Base-by-base conservation (phyloP, 306 rosid genomes). In the Urtica urens region DNA sequence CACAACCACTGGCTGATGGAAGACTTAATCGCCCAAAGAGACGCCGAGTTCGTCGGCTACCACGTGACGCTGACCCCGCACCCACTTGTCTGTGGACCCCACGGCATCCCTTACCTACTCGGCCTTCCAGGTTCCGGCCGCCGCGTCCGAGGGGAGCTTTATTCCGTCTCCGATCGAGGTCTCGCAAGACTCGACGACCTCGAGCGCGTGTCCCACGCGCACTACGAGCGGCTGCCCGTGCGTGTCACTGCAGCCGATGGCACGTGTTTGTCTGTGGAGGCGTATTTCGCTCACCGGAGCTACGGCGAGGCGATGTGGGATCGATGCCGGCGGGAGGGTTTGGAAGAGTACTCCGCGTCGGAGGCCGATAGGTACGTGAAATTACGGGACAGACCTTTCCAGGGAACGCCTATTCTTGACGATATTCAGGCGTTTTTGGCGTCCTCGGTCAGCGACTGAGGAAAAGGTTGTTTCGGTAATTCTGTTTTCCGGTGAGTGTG, bases 81-180 rank as follows among this genome's bases (percentile, higher is more conserved):
- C 59, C 93, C 96, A 0, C 78, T 87, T 0, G 74, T 87, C 2
- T 37, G 66, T 25, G 87, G 93, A n/a, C 76, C 78, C 49, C 55
- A 73, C 49, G 94, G 83, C 1, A 65, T 83, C 24, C 83, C 87
- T 0, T 87, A 75, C 60, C 74, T 87, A 5, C 71, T 87, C 67
- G 67, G 75, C 57, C 57, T 71, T 0, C 79, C 83, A 24, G 81
- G 93, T 22, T 51, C 59, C 13, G 87, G 79, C 2, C 61, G 51
- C 1, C 69, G 18, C 2, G 52, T 83, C 18, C 69, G 37, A 48
- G 94, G 94, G 27, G 94, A 87, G 67, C 43, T 80, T 7, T 83
- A 75, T 61, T 60, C 72, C 2, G 76, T 76, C 0, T 63, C 88
- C 0, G 40, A 47, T 21, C 56, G 9, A 0, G 94, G 87, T 0